phyloP scores from a whole-genome alignment of 2,329 filamentous ascomycete species.

The Ascosphaera apis region DNA sequence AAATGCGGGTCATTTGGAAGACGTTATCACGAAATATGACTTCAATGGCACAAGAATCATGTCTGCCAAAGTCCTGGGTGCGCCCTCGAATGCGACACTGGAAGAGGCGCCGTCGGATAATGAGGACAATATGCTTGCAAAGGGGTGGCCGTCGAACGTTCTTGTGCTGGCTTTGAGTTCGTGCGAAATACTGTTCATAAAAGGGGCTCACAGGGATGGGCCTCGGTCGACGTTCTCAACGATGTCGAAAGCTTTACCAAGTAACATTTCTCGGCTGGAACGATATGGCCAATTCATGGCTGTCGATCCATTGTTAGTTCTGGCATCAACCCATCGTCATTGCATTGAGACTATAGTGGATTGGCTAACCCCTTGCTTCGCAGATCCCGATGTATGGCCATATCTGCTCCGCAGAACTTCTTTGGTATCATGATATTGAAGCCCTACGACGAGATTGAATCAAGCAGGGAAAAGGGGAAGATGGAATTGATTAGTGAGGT shows the following conservation, averaged over 20 bases:
- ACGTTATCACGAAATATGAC: conserved; percentile 55
- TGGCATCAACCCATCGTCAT: neutral
- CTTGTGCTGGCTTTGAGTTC: conserved; percentile 54
- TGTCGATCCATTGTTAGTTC: conserved; percentile 48
- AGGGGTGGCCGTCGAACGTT: conserved; percentile 47
- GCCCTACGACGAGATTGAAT: conserved; percentile 27
- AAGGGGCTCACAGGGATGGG: conserved; percentile 26
- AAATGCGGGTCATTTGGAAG: conserved; percentile 44
- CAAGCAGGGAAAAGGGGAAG: conserved; percentile 24
- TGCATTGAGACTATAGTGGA: neutral
- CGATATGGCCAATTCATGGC: conserved; percentile 44
- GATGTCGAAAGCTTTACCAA: conserved; percentile 35
- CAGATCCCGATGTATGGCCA: conserved; percentile 35
- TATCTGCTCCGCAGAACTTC: conserved; percentile 45
- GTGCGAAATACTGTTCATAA: conserved; percentile 55
- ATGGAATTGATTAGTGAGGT: conserved; percentile 38
- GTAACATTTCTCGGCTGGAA: conserved; percentile 28
- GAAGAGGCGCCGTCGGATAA: conserved; percentile 10
- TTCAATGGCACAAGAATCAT: conserved; percentile 52
- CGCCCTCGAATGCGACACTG: conserved; percentile 20
- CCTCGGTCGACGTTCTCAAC: conserved; percentile 36
- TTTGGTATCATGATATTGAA: conserved; percentile 53
- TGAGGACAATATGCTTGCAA: conserved; percentile 3
- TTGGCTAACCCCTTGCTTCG: conserved; percentile 3
- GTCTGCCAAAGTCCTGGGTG: conserved; percentile 54